Conservation (phyloP, 2,329 filamentous ascomycete species). For the Metarhizium robertsii region DNA sequence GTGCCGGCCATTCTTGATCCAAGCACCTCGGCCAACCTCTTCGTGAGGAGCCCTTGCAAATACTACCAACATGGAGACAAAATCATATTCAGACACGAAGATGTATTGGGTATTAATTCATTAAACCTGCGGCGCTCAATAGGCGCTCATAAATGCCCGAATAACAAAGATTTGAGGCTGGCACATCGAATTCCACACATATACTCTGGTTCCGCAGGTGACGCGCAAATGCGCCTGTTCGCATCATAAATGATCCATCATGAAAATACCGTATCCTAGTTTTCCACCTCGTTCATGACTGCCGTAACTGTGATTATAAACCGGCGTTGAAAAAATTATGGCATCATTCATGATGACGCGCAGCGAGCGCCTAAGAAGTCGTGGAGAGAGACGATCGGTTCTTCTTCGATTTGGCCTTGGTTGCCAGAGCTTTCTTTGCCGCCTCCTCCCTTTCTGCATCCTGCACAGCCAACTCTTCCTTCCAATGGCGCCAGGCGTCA, state of each 20-base stretch:
- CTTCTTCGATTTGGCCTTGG: constrained; percentile 35
- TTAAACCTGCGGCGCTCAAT: not conserved
- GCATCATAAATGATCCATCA: not conserved
- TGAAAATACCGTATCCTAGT: constrained; percentile 1
- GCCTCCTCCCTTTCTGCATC: constrained; percentile 34
- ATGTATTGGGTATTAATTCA: not conserved
- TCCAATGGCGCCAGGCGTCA: constrained; percentile 97
- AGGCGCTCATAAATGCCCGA: not conserved
- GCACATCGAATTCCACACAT: not conserved
- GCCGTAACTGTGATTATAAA: not conserved
- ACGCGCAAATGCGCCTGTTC: not conserved
- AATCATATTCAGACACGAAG: not conserved
- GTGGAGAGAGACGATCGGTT: constrained; percentile 29
- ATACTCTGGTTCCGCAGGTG: not conserved
- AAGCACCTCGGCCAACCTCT: too few species aligned
- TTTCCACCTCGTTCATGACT: not conserved
- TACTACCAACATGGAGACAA: too few species aligned
- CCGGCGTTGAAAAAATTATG: not conserved
- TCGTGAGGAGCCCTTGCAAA: too few species aligned
- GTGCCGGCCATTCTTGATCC: not conserved
- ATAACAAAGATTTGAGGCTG: not conserved
- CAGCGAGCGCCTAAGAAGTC: constrained; percentile 4
- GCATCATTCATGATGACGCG: not conserved
- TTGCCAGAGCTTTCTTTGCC: constrained; percentile 27
- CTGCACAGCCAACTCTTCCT: constrained; percentile 56